These are phyloP conservation scores for Beauveria varroae DNA, from an alignment of 2,329 filamentous ascomycete species.

Conservation along the genomic window DNA sequence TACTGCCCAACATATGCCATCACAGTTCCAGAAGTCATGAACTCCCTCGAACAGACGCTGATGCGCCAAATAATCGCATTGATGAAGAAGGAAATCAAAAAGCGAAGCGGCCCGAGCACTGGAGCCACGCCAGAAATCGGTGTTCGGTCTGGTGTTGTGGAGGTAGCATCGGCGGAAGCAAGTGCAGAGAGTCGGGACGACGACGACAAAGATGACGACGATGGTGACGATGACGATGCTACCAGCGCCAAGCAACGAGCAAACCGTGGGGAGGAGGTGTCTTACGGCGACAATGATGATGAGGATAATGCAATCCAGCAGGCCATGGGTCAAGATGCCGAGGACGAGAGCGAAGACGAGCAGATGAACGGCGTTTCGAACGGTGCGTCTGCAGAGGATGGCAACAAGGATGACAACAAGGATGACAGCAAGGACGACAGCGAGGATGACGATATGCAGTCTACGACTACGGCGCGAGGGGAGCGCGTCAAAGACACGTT, in stretches of 20 bases:
- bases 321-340: conserved; percentile 50
- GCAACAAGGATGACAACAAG: conserved; percentile 27
- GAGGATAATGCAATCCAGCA: conserved; percentile 72
- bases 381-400: conserved; percentile 25
- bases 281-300: conserved; percentile 88
- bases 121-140: conserved; percentile 71
- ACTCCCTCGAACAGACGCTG: conserved; percentile 74
- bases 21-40: conserved; percentile 64
- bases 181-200: conserved; percentile 15
- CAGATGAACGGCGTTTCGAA: conserved; percentile 22
- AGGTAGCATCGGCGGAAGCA: conserved; percentile 30
- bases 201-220: conserved; percentile 54
- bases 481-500: conserved; percentile 57
- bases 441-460: conserved; percentile 31
- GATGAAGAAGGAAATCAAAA: conserved; percentile 74
- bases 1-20: conserved; percentile 86
- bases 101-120: conserved; percentile 50
- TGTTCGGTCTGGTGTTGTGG: conserved; percentile 43
- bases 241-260: conserved; percentile 66
- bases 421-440: conserved; percentile 22
- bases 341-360: conserved; percentile 47
- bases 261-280: conserved; percentile 74
- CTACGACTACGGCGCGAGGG: conserved; percentile 41
- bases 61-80: conserved; percentile 63
- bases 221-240: conserved; percentile 71